These are phyloP conservation scores for Yamadazyma sp. DNA, from an alignment of 805 yeast species.

Conservation along the genomic window DNA sequence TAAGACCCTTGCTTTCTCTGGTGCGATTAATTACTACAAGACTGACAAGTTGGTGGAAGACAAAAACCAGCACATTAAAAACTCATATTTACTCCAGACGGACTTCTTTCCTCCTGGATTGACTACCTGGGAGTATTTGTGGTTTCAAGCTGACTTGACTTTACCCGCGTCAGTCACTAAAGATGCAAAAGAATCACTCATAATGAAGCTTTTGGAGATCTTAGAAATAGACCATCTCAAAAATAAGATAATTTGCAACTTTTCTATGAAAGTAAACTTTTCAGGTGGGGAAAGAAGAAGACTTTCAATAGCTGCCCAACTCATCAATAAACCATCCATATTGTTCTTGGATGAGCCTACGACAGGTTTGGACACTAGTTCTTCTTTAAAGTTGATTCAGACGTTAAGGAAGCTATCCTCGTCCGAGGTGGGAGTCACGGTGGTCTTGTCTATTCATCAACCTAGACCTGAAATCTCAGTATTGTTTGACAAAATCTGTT, in stretches of 20 bases:
- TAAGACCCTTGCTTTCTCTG: slow-evolving; percentile 41
- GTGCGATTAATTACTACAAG: slow-evolving; percentile 36
- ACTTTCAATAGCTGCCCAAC: slow-evolving; percentile 73
- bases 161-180: slow-evolving; percentile 48
- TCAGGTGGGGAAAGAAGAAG: slow-evolving; percentile 87
- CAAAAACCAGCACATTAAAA: slow-evolving; percentile 20
- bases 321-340: slow-evolving; percentile 72
- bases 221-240: slow-evolving; percentile 66
- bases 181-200: slow-evolving; percentile 47
- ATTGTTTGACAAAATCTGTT: slow-evolving; percentile 64
- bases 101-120: slow-evolving; percentile 71
- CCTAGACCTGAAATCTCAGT: slow-evolving; percentile 76
- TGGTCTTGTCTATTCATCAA: slow-evolving; percentile 78
- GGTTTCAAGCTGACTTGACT: slow-evolving; percentile 69
- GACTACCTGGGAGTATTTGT: slow-evolving; percentile 69
- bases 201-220: slow-evolving; percentile 60
- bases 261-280: slow-evolving; percentile 43
- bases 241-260: slow-evolving; percentile 53
- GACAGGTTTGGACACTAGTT: slow-evolving; percentile 79
- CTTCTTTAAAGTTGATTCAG: slow-evolving; percentile 63
- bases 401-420: slow-evolving; percentile 52
- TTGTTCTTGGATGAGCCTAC: slow-evolving; percentile 86
- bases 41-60: slow-evolving; percentile 8
- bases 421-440: slow-evolving; percentile 60
- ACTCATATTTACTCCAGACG: slow-evolving; percentile 73